Evolutionary conservation across 306 rosid species (phyloP), one percentile per base, ranked within the genome.

Genomic region (Quercus mongolica): DNA sequence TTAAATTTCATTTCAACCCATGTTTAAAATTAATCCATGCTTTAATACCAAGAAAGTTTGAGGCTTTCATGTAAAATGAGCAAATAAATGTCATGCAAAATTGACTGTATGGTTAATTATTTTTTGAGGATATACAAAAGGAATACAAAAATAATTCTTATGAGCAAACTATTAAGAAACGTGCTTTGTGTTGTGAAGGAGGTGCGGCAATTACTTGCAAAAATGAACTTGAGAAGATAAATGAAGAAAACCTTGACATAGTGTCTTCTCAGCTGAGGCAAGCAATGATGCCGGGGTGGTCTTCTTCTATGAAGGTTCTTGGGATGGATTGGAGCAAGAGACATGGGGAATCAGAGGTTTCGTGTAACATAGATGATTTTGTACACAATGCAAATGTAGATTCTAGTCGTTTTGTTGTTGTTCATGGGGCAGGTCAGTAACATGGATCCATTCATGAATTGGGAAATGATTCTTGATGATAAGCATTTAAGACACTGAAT

Each of bases 261-360:
- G 95, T 94, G 69, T 88, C 98, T 7, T 86, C 87, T 25, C 98
- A 94, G 83, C 86, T 94, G 77, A 88, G 97, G 86, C 82, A 88
- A 83, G 82, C 91, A 5, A 92, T 94, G 94, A 21, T 88, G 69
- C 21, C 54, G 35, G 74, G 49, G 71, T 2, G 55, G 25, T 74
- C 78, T 6, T 65, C 90, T 80, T 83, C 89, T 73, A 77, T 74
- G 56, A 90, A 84, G 86, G 86, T 85, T 76, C 88, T 88, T 54
- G 94, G 97, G 82, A 91, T 94, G 99, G 99, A 94, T 85, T 94
- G 99, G 99, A 94, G 97, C 88, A 92, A 88, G 91, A 81, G 78
- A 74, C 82, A 86, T 33, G 97, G 89, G 78, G 75, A 73, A 44
- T 82, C 95, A 10, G 90, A 85, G 58, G 84, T 88, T 67, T 79